These are phyloP conservation scores for Populus tomentosa DNA, from an alignment of 441 rosid species.

Conservation along the genomic window DNA sequence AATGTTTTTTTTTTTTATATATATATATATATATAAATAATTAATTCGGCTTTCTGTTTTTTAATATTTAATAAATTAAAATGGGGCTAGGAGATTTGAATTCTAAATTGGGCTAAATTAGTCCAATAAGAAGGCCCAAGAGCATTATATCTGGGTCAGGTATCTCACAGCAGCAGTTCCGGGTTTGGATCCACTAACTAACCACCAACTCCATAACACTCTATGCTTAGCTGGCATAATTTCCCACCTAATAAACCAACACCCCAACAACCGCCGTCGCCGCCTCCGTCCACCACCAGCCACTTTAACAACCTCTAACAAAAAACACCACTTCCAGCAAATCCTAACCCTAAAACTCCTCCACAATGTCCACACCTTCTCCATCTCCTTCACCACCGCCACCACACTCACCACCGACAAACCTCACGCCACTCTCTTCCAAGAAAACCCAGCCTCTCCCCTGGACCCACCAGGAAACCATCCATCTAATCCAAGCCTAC, in stretches of 20 bases:
- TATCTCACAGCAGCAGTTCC: neutral
- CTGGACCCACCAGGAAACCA: slow-evolving; percentile 79
- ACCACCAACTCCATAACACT: neutral
- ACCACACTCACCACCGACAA: slow-evolving; percentile 22
- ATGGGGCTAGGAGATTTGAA: neutral
- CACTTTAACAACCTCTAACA: neutral
- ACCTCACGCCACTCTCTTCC: slow-evolving; percentile 22
- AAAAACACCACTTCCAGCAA: neutral
- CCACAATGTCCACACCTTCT: slow-evolving; percentile 14
- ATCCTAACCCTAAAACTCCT: neutral
- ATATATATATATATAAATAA: too few species aligned
- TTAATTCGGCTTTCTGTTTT: neutral
- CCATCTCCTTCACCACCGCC: slow-evolving; percentile 30
- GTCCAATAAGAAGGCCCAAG: neutral
- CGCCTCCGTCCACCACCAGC: neutral
- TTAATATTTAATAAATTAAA: too few species aligned
- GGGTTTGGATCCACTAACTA: neutral
- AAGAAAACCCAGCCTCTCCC: slow-evolving; percentile 75
- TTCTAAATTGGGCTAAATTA: neutral
- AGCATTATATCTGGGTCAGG: neutral
- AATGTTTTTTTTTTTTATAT: too few species aligned
- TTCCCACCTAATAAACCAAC: slow-evolving; percentile 1
- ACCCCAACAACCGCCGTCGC: neutral
- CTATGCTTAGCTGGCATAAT: neutral
- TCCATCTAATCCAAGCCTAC: slow-evolving; percentile 65